Conservation (phyloP, 805 yeast species). For the Middelhovenomyces tepae region DNA sequence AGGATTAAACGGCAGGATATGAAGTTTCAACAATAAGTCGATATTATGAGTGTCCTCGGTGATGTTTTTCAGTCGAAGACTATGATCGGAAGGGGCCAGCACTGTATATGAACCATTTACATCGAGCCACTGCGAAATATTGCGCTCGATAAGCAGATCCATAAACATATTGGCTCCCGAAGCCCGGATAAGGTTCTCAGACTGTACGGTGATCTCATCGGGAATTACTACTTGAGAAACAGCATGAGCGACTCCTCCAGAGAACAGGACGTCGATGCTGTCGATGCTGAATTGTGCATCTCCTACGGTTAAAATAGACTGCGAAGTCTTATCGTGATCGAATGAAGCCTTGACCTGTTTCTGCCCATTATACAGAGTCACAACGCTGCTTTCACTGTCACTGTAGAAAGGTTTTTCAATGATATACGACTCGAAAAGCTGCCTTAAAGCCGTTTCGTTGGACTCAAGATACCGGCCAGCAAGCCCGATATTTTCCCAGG, state of each 20-base stretch:
- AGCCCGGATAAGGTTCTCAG: conserved; percentile 47
- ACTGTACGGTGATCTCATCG: conserved; percentile 39
- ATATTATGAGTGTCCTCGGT: conserved; percentile 37
- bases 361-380: conserved; percentile 2
- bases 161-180: conserved; percentile 41
- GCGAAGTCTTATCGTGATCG: conserved; percentile 17
- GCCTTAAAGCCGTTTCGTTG: conserved; percentile 43
- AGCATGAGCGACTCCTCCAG: conserved; percentile 80
- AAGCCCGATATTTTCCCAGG: conserved; percentile 62
- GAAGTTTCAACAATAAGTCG: conserved; percentile 52
- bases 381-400: conserved; percentile 35
- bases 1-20: conserved; percentile 55
- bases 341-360: conserved; percentile 9
- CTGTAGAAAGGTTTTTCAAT: conserved; percentile 60
- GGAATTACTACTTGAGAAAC: conserved; percentile 53
- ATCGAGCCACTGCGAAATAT: conserved; percentile 37
- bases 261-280: conserved; percentile 61
- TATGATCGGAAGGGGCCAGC: conserved; percentile 59
- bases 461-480: conserved; percentile 48
- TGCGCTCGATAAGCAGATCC: conserved; percentile 38
- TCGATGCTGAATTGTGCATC: conserved; percentile 12
- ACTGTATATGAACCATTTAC: conserved; percentile 44
- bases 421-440: conserved; percentile 49
- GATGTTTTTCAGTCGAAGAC: conserved; percentile 44
- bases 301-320: conserved; percentile 1